Base-by-base conservation (phyloP, 2,329 filamentous ascomycete species). In the Eurotiales sp. region DNA sequence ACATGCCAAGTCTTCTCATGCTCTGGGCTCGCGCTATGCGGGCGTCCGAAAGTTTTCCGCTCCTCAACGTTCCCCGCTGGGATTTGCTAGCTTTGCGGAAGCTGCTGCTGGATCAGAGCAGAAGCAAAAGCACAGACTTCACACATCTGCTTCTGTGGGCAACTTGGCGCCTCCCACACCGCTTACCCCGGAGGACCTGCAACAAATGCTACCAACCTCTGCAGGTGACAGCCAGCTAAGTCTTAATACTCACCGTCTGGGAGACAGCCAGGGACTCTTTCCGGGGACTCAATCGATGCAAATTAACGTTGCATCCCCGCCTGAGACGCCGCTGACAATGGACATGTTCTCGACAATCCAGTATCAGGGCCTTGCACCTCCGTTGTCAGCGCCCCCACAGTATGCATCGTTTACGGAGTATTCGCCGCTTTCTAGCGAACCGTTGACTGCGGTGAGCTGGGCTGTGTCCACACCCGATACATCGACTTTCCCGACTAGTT, bases 31-130 rank as follows among this genome's bases (percentile, higher is more conserved):
- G 43, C 64, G 70, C 29, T 76, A 73, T 57, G 70, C 72, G 0
- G 73, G 74, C 44, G 67, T 77, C 23, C 64, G 74, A 17, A 77
- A 77, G 57, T 61, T 69, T 5, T 73, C 71, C 19, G 67, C 69
- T 37, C 64, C 71, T 41, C 75, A 75, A 46, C 67, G 72, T 23
- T 77, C 75, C n/a, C 75, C 75, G 19, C 61, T 76, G 30, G 73
- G 72, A 41, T 65, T 74, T 45, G 63, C 70, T 15, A 72, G 65
- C 5, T 76, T 76, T 56, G 63, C 72, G n/a, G 73, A 77, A 46
- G 61, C 70, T 6, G 61, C 68, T 15, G 63, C 63, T 29, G 71
- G 65, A 53, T 59, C 65, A 8, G 65, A 70, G 41, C 62, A 67
- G 53, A 61, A 60, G 25, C 41, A 39, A 17, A 46, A 52, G 21